Conservation (phyloP, 352 stramenopile species). For the Phytophthora macrochlamydospora region DNA sequence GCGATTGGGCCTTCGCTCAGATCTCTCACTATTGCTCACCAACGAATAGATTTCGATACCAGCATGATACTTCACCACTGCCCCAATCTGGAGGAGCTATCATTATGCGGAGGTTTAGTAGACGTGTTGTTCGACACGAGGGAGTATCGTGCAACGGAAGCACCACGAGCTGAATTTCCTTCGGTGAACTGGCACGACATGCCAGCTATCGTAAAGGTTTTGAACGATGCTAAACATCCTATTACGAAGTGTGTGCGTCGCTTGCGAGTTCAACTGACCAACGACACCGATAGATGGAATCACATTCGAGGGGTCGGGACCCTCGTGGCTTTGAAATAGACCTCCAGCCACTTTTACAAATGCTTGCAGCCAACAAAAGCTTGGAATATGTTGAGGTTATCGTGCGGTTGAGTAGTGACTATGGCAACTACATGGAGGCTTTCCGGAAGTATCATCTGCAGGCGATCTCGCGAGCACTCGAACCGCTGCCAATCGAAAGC, state of each 20-base stretch:
- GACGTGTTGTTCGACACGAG: background rate
- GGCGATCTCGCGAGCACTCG: background rate
- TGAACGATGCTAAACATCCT: background rate
- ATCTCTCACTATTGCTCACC: background rate
- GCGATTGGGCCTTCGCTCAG: background rate
- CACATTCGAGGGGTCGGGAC: background rate
- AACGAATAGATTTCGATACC: background rate
- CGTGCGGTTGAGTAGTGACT: background rate
- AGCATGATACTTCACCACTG: background rate
- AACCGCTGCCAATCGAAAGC: background rate
- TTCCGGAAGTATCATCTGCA: slow-evolving; percentile 2
- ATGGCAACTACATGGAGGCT: background rate
- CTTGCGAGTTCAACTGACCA: slow-evolving; percentile 5
- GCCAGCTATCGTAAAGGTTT: background rate
- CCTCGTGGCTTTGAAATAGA: background rate
- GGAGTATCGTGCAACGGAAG: background rate
- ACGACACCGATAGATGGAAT: background rate
- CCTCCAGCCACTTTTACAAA: slow-evolving; percentile 1
- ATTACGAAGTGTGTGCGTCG: slow-evolving; percentile 3
- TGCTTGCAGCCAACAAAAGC: slow-evolving; percentile 6
- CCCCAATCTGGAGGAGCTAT: background rate
- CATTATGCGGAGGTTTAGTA: background rate
- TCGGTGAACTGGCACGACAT: background rate
- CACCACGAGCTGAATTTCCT: background rate
- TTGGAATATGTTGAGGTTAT: slow-evolving; percentile 15